A percentile compares a stretch with the other conserved stretches of the same genome.
Evolutionary conservation across 73 alveolate genomes (phyloP).

Genomic region (Paramecium sexaurelia): DNA sequence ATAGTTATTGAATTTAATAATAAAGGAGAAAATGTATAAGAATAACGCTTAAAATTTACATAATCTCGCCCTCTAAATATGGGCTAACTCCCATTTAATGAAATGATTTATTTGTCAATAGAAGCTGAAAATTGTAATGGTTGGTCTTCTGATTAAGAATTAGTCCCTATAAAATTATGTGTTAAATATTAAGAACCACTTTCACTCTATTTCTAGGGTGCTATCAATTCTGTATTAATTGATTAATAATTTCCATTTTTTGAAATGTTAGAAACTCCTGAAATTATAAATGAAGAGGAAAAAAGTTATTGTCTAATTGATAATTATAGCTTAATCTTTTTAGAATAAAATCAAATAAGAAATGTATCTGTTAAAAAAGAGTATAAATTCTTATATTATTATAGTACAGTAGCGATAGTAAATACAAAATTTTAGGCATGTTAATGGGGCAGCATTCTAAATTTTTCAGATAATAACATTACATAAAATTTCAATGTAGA

Average conservation of each 20-base stretch:
- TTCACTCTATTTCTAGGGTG: not conserved
- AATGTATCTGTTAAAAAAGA: not conserved
- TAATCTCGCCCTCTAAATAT: not conserved
- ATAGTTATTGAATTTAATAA: not conserved
- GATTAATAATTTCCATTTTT: not conserved
- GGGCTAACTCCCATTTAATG: not conserved
- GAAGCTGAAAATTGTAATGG: constrained; percentile 32
- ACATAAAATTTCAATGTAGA: not conserved
- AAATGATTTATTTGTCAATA: not conserved
- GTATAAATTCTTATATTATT: not conserved
- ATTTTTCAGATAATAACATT: not conserved
- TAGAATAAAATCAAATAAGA: not conserved
- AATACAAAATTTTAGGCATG: not conserved
- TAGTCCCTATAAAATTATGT: not conserved
- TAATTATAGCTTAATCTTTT: not conserved
- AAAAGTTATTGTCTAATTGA: not conserved
- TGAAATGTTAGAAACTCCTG: not conserved
- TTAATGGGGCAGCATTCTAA: constrained; percentile 44
- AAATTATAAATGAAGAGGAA: not conserved
- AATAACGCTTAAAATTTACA: not conserved
- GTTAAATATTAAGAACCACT: not conserved
- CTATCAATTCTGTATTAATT: not conserved
- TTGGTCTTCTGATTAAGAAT: not conserved
- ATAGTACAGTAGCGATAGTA: not conserved
- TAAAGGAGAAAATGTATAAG: not conserved